A percentile compares a stretch with the other conserved stretches of the same genome.
These are phyloP conservation scores for Sugiyamaella neomexicana DNA, from an alignment of 1,139 yeast species.

Conservation along the genomic window DNA sequence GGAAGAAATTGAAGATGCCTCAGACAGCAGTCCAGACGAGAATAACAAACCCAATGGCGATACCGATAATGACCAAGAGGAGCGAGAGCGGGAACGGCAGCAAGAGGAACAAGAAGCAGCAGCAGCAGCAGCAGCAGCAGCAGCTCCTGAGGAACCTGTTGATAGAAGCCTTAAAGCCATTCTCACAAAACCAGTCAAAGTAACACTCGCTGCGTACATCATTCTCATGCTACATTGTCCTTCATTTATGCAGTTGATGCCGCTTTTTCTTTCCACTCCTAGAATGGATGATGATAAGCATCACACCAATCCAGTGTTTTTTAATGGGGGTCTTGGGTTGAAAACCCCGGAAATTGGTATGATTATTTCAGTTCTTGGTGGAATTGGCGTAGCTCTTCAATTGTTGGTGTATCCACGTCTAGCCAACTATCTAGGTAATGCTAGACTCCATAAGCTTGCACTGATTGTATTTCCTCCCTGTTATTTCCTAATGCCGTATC, in stretches of 20 bases:
- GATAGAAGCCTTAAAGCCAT: constrained; percentile 23
- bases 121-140: too few species aligned
- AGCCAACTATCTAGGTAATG: constrained; percentile 52
- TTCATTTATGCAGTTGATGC: constrained; percentile 57
- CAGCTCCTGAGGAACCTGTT: constrained; percentile 5
- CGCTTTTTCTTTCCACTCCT: constrained; percentile 58
- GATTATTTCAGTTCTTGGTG: constrained; percentile 55
- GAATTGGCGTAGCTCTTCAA: constrained; percentile 54
- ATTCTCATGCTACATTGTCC: constrained; percentile 51
- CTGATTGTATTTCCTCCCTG: constrained; percentile 50
- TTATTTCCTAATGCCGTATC: constrained; percentile 53
- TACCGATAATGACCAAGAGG: not conserved
- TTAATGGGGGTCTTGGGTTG: constrained; percentile 53
- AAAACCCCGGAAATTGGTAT: constrained; percentile 53
- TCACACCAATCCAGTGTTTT: constrained; percentile 42
- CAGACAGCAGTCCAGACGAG: not conserved
- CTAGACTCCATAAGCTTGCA: constrained; percentile 49
- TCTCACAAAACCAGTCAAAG: constrained; percentile 33
- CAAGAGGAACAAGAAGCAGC: not conserved
- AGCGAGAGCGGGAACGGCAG: too few species aligned
- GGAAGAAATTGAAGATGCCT: constrained; percentile 3
- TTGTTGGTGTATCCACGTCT: constrained; percentile 54
- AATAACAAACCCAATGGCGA: not conserved
- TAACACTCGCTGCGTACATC: constrained; percentile 31
- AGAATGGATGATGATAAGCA: constrained; percentile 36